Conservation (phyloP, 441 rosid genomes). For the Viola pubescens region DNA sequence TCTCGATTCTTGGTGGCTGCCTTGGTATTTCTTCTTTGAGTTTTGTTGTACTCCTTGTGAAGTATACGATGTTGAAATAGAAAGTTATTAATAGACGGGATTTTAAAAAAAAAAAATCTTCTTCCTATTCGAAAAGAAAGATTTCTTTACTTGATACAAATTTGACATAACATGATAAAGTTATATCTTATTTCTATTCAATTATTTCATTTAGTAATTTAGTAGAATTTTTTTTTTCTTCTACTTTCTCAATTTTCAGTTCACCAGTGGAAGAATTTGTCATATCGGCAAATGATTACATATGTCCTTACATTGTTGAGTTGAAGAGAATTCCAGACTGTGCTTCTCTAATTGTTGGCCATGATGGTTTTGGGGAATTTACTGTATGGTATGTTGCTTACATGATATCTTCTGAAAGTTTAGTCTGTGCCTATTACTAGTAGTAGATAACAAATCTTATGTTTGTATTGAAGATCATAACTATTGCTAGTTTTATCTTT, state of each 20-base stretch:
- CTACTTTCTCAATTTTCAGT: slow-evolving; percentile 37
- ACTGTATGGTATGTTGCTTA: slow-evolving; percentile 55
- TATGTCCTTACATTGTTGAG: slow-evolving; percentile 53
- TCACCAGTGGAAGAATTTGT: slow-evolving; percentile 45
- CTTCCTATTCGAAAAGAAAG: too few species aligned
- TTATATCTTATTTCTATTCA: too few species aligned
- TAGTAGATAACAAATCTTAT: not conserved
- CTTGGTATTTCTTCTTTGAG: slow-evolving; percentile 2
- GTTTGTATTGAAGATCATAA: not conserved
- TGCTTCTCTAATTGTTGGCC: slow-evolving; percentile 56
- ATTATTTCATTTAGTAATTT: slow-evolving; percentile 5
- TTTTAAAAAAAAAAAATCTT: too few species aligned
- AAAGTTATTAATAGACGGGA: too few species aligned
- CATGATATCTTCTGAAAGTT: slow-evolving; percentile 7
- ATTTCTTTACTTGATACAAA: too few species aligned
- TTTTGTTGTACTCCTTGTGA: not conserved
- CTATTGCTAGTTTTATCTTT: slow-evolving; percentile 11
- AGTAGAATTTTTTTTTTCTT: slow-evolving; percentile 11
- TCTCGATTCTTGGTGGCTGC: slow-evolving; percentile 1
- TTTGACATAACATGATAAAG: too few species aligned
- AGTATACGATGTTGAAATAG: too few species aligned
- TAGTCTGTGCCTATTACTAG: not conserved
- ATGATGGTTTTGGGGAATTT: slow-evolving; percentile 73
- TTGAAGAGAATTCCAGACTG: slow-evolving; percentile 63
- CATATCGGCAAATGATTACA: slow-evolving; percentile 36